Conservation (phyloP, 768 basidiomycete species). For the Leucocoprinus sp. region DNA sequence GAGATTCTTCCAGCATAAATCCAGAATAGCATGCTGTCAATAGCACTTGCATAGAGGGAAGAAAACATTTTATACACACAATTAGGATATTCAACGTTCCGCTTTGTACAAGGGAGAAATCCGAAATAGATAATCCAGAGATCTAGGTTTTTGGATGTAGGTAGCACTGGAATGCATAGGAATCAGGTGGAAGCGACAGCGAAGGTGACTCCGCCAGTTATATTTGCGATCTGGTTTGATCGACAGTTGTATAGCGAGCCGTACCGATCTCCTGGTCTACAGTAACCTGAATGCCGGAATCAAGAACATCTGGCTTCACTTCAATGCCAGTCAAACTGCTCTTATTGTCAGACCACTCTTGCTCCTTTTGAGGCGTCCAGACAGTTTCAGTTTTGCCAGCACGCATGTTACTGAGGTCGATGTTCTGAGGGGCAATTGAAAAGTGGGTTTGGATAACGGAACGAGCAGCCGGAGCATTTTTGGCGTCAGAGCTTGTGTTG, state of each 20-base stretch:
- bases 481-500: constrained; percentile 25
- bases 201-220: too few relatives aligned
- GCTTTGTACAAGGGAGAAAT: too few relatives aligned
- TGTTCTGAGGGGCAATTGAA: constrained; percentile 19
- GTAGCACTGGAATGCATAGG: too few relatives aligned
- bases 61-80: too few relatives aligned
- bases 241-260: constrained; percentile 4
- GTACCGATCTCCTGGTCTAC: constrained; percentile 32
- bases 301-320: constrained; percentile 11
- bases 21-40: too few relatives aligned
- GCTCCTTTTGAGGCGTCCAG: constrained; percentile 30
- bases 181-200: background rate
- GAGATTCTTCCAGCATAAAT: too few relatives aligned
- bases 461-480: constrained; percentile 39
- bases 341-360: constrained; percentile 25
- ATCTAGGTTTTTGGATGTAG: too few relatives aligned
- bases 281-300: constrained; percentile 34
- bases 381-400: constrained; percentile 38
- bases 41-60: too few relatives aligned
- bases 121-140: too few relatives aligned
- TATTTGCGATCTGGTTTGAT: background rate
- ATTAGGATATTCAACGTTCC: too few relatives aligned
- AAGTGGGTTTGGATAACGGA: constrained; percentile 35
- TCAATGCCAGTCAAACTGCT: constrained; percentile 26
- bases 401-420: constrained; percentile 49